phyloP scores from a whole-genome alignment of 352 stramenopile genomes.

The Phytophthora pseudosyringae region DNA sequence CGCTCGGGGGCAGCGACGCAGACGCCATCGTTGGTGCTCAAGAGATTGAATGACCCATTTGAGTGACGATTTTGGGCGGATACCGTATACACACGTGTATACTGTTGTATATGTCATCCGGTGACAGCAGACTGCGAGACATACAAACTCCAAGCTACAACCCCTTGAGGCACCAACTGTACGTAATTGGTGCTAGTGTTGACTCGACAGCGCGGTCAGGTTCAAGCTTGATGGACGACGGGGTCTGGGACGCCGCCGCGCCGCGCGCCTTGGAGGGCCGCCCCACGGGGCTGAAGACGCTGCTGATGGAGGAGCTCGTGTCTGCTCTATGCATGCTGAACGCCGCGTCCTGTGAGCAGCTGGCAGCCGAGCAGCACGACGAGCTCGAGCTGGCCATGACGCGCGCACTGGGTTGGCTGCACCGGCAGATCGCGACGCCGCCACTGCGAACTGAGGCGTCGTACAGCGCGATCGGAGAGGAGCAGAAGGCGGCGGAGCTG shows the following conservation, averaged over 20 bases:
- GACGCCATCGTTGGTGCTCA: neutral
- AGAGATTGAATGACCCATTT: neutral
- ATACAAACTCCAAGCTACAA: neutral
- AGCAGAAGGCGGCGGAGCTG: neutral
- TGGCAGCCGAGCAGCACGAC: slow-evolving; percentile 15
- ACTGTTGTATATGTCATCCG: too few species aligned
- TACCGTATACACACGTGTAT: too few species aligned
- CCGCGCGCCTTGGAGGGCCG: neutral
- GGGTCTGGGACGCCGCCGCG: neutral
- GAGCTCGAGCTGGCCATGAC: slow-evolving; percentile 22
- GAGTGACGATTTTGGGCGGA: too few species aligned
- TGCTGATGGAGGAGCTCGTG: slow-evolving; percentile 18
- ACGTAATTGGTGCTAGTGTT: slow-evolving; percentile 2
- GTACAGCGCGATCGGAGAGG: slow-evolving; percentile 1
- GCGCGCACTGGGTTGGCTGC: slow-evolving; percentile 22
- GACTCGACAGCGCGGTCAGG: slow-evolving; percentile 13
- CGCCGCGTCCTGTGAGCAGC: neutral
- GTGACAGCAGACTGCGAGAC: too few species aligned
- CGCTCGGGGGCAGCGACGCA: slow-evolving; percentile 12
- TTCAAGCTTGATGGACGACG: slow-evolving; percentile 24
- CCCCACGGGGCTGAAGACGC: slow-evolving; percentile 8
- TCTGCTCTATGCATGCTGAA: slow-evolving; percentile 20
- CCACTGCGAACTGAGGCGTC: neutral
- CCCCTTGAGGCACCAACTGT: neutral
- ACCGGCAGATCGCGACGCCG: slow-evolving; percentile 13